Evolutionary conservation across 805 yeast genomes (phyloP).

Genomic region (Saturnispora bothae): DNA sequence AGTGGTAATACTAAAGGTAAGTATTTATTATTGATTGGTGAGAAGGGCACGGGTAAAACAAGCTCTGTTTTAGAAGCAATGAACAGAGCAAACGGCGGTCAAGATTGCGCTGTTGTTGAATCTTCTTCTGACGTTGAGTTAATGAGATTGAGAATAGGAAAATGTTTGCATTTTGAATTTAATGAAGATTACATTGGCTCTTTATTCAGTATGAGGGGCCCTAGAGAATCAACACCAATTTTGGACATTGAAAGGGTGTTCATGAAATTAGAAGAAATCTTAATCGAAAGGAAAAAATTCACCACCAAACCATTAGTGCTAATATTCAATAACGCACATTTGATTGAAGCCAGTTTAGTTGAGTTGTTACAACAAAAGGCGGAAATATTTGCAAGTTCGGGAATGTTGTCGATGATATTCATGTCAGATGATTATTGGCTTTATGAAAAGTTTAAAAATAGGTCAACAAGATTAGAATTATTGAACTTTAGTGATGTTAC

Average conservation of each 20-base stretch:
- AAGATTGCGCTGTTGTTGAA: conserved; percentile 59
- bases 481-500: conserved; percentile 56
- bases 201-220: conserved; percentile 70
- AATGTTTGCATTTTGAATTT: conserved; percentile 61
- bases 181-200: conserved; percentile 80
- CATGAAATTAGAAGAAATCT: conserved; percentile 63
- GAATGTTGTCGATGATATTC: conserved; percentile 55
- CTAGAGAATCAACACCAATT: conserved; percentile 74
- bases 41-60: conserved; percentile 80
- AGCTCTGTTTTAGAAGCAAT: conserved; percentile 65
- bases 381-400: conserved; percentile 64
- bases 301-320: conserved; percentile 49
- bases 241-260: conserved; percentile 78
- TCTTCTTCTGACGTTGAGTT: conserved; percentile 84
- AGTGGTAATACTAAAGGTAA: conserved; percentile 56
- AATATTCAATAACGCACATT: conserved; percentile 64
- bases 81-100: conserved; percentile 44
- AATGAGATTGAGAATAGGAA: conserved; percentile 64
- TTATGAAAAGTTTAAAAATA: conserved; percentile 59
- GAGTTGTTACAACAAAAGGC: conserved; percentile 79
- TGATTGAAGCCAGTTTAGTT: conserved; percentile 62
- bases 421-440: conserved; percentile 84
- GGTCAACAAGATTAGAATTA: conserved; percentile 68
- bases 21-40: conserved; percentile 66
- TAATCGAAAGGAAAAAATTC: conserved; percentile 36